These are phyloP conservation scores for Saccharomyces mikatae DNA, from an alignment of 805 yeast species.

Conservation along the genomic window DNA sequence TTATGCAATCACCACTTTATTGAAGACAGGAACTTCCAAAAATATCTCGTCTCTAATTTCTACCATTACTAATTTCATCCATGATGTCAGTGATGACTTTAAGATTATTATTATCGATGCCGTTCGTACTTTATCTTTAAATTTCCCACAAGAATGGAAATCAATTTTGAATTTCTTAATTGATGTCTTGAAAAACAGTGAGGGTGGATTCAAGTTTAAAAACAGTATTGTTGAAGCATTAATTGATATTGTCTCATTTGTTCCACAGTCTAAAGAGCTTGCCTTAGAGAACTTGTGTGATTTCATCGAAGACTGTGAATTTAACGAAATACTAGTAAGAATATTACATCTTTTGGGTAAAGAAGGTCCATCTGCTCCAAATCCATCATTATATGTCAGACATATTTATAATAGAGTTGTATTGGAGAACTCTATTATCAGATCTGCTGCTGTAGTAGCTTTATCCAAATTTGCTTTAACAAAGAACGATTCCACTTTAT, in stretches of 20 bases:
- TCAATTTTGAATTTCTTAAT: conserved; percentile 74
- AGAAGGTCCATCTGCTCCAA: conserved; percentile 82
- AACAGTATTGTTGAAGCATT: conserved; percentile 85
- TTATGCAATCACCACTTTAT: conserved; percentile 89
- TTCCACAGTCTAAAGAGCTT: conserved; percentile 72
- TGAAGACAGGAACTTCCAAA: conserved; percentile 89
- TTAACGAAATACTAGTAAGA: conserved; percentile 86
- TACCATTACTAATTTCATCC: conserved; percentile 81
- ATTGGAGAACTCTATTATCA: conserved; percentile 86
- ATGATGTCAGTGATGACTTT: conserved; percentile 92
- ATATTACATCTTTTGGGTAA: conserved; percentile 85
- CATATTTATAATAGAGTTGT: conserved; percentile 96
- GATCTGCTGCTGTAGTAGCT: conserved; percentile 93
- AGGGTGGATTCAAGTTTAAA: conserved; percentile 82
- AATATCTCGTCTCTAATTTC: conserved; percentile 82
- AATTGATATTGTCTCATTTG: conserved; percentile 80
- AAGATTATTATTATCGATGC: conserved; percentile 93
- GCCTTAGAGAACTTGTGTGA: conserved; percentile 89
- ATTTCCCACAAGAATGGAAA: conserved; percentile 86
- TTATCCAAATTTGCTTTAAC: conserved; percentile 82
- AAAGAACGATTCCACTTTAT: conserved; percentile 56
- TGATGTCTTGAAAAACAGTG: conserved; percentile 71
- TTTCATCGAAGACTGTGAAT: conserved; percentile 97
- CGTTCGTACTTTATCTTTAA: conserved; percentile 79
- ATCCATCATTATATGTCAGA: conserved; percentile 86